A percentile compares a stretch with the other conserved stretches of the same genome.
Evolutionary conservation across 192 early-diverging fungal species (phyloP).

Genomic region (Gryganskiella cystojenkinii): DNA sequence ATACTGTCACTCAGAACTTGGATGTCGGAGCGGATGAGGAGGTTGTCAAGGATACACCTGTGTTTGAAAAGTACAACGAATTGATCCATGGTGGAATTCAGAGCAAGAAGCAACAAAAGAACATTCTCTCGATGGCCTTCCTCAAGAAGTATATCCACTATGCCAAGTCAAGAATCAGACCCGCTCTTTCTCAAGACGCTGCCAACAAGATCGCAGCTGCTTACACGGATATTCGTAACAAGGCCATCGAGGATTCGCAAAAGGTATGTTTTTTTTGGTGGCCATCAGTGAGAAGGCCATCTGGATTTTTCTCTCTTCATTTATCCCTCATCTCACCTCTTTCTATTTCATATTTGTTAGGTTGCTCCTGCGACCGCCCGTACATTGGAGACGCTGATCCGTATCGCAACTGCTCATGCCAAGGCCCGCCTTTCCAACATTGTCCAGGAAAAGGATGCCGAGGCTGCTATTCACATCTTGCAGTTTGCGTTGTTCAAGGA

Average conservation of each 20-base stretch:
- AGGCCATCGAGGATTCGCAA: slow-evolving; percentile 73
- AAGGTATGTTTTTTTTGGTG: slow-evolving; percentile 56
- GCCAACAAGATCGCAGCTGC: slow-evolving; percentile 83
- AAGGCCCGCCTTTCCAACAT: slow-evolving; percentile 86
- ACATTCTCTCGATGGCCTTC: slow-evolving; percentile 84
- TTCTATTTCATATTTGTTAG: no score
- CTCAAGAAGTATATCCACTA: slow-evolving; percentile 97
- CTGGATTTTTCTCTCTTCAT: no score
- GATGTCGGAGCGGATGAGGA: slow-evolving; percentile 63
- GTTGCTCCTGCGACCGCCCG: slow-evolving; percentile 98
- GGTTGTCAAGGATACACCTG: slow-evolving; percentile 65
- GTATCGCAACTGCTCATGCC: slow-evolving; percentile 96
- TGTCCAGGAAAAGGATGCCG: slow-evolving; percentile 89
- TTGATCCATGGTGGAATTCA: slow-evolving; percentile 81
- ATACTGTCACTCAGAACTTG: slow-evolving; percentile 53
- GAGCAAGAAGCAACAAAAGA: slow-evolving; percentile 40
- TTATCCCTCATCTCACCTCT: no score
- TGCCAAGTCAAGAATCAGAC: slow-evolving; percentile 87
- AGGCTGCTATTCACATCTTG: slow-evolving; percentile 83
- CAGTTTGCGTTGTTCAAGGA: slow-evolving; percentile 95
- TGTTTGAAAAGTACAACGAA: slow-evolving; percentile 91
- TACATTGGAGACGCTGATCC: slow-evolving; percentile 97
- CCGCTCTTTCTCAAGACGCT: slow-evolving; percentile 84
- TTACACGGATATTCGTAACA: slow-evolving; percentile 87
- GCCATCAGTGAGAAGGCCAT: background rate